Percentiles rank a stretch among this genome's conserved stretches.
Evolutionary conservation across 2,329 filamentous ascomycete genomes (phyloP).

Genomic region (Blastomyces gilchristii): DNA sequence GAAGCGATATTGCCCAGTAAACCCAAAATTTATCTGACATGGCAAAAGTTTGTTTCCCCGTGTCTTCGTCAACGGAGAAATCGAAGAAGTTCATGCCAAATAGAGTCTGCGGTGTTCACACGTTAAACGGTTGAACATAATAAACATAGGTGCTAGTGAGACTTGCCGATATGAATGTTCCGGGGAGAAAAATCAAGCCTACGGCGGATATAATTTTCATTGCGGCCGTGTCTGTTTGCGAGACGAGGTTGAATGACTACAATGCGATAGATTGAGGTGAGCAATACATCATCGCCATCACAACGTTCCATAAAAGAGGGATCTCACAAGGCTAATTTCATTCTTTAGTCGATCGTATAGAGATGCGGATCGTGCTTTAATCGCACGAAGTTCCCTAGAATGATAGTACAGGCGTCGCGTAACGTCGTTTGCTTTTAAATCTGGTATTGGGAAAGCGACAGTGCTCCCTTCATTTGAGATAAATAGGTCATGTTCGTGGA

Average conservation of each 20-base stretch:
- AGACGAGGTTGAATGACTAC: conserved; percentile 27
- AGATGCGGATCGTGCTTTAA: conserved; percentile 21
- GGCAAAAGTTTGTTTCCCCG: conserved; percentile 17
- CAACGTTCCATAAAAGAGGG: not conserved
- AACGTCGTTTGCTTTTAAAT: not conserved
- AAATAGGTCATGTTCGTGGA: conserved; percentile 18
- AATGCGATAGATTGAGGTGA: conserved; percentile 1
- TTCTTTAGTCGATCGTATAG: conserved; percentile 24
- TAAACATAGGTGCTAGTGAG: not conserved
- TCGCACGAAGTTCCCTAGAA: conserved; percentile 22
- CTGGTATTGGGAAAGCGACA: not conserved
- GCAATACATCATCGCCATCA: not conserved
- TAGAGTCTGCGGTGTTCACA: conserved; percentile 18
- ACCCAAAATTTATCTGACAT: conserved; percentile 24
- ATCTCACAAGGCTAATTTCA: conserved; percentile 26
- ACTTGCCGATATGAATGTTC: conserved; percentile 25
- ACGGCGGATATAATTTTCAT: conserved; percentile 26
- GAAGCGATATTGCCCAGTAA: conserved; percentile 25
- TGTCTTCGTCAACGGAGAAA: conserved; percentile 14
- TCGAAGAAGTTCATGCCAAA: conserved; percentile 31
- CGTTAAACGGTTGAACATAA: not conserved
- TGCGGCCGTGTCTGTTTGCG: conserved; percentile 23
- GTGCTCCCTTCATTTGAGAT: conserved; percentile 8
- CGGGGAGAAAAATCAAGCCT: conserved; percentile 23
- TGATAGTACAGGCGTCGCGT: conserved; percentile 17